Conservation (phyloP, 2,329 filamentous ascomycete genomes). For the Amphichorda felina region DNA sequence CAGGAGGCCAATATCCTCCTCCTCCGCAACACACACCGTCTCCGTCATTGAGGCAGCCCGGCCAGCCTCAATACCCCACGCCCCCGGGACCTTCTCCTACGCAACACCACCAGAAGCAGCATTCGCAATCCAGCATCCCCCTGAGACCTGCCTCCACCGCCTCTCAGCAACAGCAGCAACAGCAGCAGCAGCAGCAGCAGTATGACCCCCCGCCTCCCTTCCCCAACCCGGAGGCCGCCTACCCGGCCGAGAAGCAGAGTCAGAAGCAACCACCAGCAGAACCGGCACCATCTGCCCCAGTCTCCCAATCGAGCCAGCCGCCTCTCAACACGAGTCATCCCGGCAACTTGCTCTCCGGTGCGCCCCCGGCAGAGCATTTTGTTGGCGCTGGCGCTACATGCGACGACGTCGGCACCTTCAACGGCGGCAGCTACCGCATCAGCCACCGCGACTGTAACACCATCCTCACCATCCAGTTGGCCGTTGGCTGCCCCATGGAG, state of each 20-base stretch:
- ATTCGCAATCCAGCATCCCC: constrained; percentile 10
- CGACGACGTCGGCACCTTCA: constrained; percentile 93
- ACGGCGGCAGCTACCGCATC: constrained; percentile 87
- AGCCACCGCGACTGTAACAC: constrained; percentile 88
- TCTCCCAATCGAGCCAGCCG: constrained; percentile 9
- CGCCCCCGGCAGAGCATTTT: constrained; percentile 43
- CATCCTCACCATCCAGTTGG: constrained; percentile 78
- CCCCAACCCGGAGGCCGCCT: constrained; percentile 7
- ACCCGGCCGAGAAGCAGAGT: constrained; percentile 18
- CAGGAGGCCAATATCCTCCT: constrained; percentile 9
- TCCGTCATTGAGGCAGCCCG: constrained; percentile 2
- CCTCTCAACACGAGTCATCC: constrained; percentile 10
- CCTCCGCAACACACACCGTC: constrained; percentile 7
- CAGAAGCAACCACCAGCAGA: constrained; percentile 10
- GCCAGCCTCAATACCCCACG: constrained; percentile 8
- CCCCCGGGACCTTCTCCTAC: constrained; percentile 9
- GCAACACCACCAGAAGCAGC: constrained; percentile 9
- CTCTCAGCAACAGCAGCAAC: constrained; percentile 10
- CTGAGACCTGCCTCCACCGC: constrained; percentile 12
- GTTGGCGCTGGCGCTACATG: constrained; percentile 42
- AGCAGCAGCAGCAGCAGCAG: constrained; percentile 15
- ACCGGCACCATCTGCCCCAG: constrained; percentile 7
- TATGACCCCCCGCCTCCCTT: constrained; percentile 18
- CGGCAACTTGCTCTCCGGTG: constrained; percentile 23
- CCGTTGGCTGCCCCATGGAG: constrained; percentile 72